Conservation (phyloP, 2,329 filamentous ascomycete genomes). For the Nigrograna mackinnonii region DNA sequence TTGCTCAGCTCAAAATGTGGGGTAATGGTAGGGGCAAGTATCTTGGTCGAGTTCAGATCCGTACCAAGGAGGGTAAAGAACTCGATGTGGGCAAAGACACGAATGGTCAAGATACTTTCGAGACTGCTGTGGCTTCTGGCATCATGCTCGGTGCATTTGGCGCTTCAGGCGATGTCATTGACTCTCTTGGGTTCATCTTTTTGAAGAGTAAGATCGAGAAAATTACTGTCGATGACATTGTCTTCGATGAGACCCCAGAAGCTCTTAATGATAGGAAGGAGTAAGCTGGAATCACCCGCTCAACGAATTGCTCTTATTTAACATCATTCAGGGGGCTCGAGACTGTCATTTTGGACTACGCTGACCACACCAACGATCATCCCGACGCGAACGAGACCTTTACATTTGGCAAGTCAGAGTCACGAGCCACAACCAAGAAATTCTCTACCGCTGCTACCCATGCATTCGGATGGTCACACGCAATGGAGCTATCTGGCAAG, state of each 20-base stretch:
- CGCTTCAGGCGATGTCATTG: constrained; percentile 7
- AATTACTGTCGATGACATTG: constrained; percentile 13
- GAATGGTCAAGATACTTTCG: constrained; percentile 12
- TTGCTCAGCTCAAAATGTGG: constrained; percentile 17
- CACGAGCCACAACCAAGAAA: constrained; percentile 8
- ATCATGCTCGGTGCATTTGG: constrained; percentile 19
- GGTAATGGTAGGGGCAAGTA: constrained; percentile 14
- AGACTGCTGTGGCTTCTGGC: constrained; percentile 14
- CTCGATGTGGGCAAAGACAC: constrained; percentile 20
- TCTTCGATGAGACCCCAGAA: constrained; percentile 19
- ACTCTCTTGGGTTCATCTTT: constrained; percentile 17
- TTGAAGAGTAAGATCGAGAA: constrained; percentile 19
- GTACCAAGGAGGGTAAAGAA: constrained; percentile 11
- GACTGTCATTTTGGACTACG: constrained; percentile 17
- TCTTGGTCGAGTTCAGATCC: constrained; percentile 15
- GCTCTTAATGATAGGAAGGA: constrained; percentile 15
- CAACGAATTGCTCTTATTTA: neutral
- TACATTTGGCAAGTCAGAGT: constrained; percentile 13
- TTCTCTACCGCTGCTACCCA: constrained; percentile 10
- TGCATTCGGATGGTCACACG: constrained; percentile 12
- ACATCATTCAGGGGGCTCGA: constrained; percentile 6
- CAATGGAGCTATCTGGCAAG: constrained; percentile 16
- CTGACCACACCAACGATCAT: constrained; percentile 17
- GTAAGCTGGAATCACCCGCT: too few relatives aligned
- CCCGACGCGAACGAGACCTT: constrained; percentile 12